Conservation (phyloP, 2,329 filamentous ascomycete species). For the Aureobasidium sp. region DNA sequence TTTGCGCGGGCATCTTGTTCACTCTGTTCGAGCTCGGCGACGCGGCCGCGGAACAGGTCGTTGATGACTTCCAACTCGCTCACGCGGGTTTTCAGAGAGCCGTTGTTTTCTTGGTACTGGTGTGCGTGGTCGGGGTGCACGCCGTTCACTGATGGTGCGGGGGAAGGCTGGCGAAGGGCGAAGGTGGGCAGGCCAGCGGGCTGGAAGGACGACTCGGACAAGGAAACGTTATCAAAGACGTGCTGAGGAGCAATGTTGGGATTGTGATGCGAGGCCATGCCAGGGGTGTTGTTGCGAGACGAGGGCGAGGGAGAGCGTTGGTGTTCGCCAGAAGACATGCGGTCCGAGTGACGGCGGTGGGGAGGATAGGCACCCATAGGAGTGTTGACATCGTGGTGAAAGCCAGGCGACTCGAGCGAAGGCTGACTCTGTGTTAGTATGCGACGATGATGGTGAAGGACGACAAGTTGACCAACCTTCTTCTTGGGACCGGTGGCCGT, state of each 20-base stretch:
- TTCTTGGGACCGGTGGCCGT: conserved; percentile 74
- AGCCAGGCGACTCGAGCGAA: conserved; percentile 44
- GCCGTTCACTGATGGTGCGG: conserved; percentile 50
- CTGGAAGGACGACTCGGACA: conserved; percentile 65
- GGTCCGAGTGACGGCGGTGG: conserved; percentile 54
- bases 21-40: conserved; percentile 69
- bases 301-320: conserved; percentile 73
- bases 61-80: conserved; percentile 94
- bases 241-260: conserved; percentile 66
- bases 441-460: background rate
- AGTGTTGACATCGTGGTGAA: conserved; percentile 50
- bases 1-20: conserved; percentile 61
- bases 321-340: conserved; percentile 62
- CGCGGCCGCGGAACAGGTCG: conserved; percentile 57
- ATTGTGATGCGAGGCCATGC: conserved; percentile 54
- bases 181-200: conserved; percentile 41
- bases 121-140: conserved; percentile 62
- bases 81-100: conserved; percentile 86
- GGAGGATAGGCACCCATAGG: conserved; percentile 1
- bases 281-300: conserved; percentile 71
- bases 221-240: conserved; percentile 63
- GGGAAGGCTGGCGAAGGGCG: conserved; percentile 49
- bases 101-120: conserved; percentile 76
- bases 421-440: conserved; percentile 27
- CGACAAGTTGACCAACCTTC: conserved; percentile 19